Conservation (phyloP, 2,329 filamentous ascomycete species). For the Colletotrichum trifolii region DNA sequence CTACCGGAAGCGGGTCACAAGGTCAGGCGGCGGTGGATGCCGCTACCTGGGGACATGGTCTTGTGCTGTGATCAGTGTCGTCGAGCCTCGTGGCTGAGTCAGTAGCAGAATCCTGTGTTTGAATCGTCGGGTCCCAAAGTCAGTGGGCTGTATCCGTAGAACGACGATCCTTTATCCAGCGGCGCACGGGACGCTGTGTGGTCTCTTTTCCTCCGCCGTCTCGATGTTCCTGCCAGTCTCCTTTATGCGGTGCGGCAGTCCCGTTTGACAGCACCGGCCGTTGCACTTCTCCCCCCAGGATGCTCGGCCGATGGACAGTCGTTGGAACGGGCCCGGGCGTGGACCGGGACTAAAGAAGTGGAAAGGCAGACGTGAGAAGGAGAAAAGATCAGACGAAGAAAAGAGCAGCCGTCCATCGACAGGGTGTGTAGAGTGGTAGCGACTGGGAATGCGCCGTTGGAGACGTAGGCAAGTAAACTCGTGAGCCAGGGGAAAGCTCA, state of each 20-base stretch:
- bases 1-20: slow-evolving; percentile 16
- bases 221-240: slow-evolving; percentile 11
- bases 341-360: slow-evolving; percentile 24
- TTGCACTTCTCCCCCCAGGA: slow-evolving; percentile 17
- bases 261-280: slow-evolving; percentile 1
- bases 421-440: neutral
- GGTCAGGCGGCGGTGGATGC: slow-evolving; percentile 19
- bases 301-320: slow-evolving; percentile 23
- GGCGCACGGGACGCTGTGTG: slow-evolving; percentile 14
- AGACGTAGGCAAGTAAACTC: slow-evolving; percentile 5
- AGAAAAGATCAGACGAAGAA: slow-evolving; percentile 41
- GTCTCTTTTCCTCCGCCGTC: neutral
- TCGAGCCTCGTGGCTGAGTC: slow-evolving; percentile 31
- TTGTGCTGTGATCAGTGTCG: slow-evolving; percentile 7
- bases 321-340: slow-evolving; percentile 15
- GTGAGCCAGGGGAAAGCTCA: slow-evolving; percentile 12
- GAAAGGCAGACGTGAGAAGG: slow-evolving; percentile 28
- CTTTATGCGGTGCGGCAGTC: slow-evolving; percentile 23
- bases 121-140: slow-evolving; percentile 8
- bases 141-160: slow-evolving; percentile 8
- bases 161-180: slow-evolving; percentile 25
- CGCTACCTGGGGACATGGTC: slow-evolving; percentile 9
- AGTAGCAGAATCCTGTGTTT: slow-evolving; percentile 24
- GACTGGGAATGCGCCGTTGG: neutral
- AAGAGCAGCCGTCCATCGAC: slow-evolving; percentile 15